A percentile compares a stretch with the other conserved stretches of the same genome.
Evolutionary conservation across 257 asterid genomes (phyloP).

Genomic region (Penstemon davidsonii): DNA sequence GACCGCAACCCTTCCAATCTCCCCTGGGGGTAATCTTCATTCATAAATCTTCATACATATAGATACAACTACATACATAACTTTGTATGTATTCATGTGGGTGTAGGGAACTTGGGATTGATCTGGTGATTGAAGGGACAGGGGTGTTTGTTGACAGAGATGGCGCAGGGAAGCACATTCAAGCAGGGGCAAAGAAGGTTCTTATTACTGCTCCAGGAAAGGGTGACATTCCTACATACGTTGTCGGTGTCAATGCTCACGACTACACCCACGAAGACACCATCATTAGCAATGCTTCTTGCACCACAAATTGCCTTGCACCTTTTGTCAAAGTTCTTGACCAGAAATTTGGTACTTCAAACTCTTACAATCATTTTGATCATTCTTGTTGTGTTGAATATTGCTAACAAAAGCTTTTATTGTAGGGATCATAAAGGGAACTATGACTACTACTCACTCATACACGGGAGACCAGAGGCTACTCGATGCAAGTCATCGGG

Average conservation of each 20-base stretch:
- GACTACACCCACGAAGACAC: slow-evolving; percentile 62
- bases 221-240: slow-evolving; percentile 95
- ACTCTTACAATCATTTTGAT: too few species aligned
- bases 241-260: slow-evolving; percentile 87
- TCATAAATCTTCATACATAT: background rate
- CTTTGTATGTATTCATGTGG: background rate
- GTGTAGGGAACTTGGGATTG: slow-evolving; percentile 71
- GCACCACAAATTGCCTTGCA: slow-evolving; percentile 98
- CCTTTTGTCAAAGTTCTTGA: slow-evolving; percentile 96
- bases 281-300: slow-evolving; percentile 95
- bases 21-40: slow-evolving; percentile 50
- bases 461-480: slow-evolving; percentile 99
- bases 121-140: slow-evolving; percentile 91
- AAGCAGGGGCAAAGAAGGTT: slow-evolving; percentile 97
- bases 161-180: slow-evolving; percentile 89
- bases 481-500: slow-evolving; percentile 97
- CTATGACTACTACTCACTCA: slow-evolving; percentile 99
- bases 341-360: slow-evolving; percentile 67
- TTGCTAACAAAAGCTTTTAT: background rate
- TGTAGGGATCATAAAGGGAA: slow-evolving; percentile 73
- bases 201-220: slow-evolving; percentile 95
- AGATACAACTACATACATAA: background rate
- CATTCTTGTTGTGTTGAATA: too few species aligned
- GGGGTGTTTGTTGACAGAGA: slow-evolving; percentile 95
- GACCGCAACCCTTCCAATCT: slow-evolving; percentile 61